These are phyloP conservation scores for Tetradesmus obliquus DNA, from an alignment of 139 green algal species.

Conservation along the genomic window DNA sequence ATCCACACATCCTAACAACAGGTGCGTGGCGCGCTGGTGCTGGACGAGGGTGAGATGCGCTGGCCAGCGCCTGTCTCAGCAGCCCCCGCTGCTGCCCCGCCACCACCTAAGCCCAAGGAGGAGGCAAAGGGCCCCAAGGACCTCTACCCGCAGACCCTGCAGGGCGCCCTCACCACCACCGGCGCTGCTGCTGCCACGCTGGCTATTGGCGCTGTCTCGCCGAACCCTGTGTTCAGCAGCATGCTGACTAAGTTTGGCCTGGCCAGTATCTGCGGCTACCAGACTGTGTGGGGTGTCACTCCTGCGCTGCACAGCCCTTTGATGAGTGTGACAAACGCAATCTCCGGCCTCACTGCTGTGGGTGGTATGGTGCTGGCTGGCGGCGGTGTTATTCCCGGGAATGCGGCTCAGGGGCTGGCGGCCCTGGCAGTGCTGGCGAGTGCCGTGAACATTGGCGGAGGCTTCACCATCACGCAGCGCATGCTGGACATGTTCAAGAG, in stretches of 20 bases:
- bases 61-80: constrained; percentile 81
- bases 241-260: constrained; percentile 92
- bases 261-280: constrained; percentile 85
- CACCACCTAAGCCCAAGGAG: constrained; percentile 18
- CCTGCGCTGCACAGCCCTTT: constrained; percentile 92
- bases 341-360: constrained; percentile 74
- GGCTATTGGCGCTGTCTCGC: constrained; percentile 71
- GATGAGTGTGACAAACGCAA: constrained; percentile 96
- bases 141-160: constrained; percentile 71
- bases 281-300: constrained; percentile 82
- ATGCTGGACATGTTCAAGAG: constrained; percentile 98
- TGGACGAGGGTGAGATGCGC: constrained; percentile 81
- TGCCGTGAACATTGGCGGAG: constrained; percentile 91
- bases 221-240: constrained; percentile 73
- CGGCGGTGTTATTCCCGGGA: constrained; percentile 73
- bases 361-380: constrained; percentile 81
- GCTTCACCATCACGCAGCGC: constrained; percentile 89
- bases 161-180: constrained; percentile 58
- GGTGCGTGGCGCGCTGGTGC: constrained; percentile 77
- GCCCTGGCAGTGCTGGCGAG: constrained; percentile 73
- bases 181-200: constrained; percentile 61
- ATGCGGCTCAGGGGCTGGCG: constrained; percentile 69
- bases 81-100: constrained; percentile 12
- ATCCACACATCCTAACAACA: not conserved
- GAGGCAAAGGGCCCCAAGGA: constrained; percentile 58